These are phyloP conservation scores for Sarocladium oryzae DNA, from an alignment of 2,329 filamentous ascomycete genomes.

Conservation along the genomic window DNA sequence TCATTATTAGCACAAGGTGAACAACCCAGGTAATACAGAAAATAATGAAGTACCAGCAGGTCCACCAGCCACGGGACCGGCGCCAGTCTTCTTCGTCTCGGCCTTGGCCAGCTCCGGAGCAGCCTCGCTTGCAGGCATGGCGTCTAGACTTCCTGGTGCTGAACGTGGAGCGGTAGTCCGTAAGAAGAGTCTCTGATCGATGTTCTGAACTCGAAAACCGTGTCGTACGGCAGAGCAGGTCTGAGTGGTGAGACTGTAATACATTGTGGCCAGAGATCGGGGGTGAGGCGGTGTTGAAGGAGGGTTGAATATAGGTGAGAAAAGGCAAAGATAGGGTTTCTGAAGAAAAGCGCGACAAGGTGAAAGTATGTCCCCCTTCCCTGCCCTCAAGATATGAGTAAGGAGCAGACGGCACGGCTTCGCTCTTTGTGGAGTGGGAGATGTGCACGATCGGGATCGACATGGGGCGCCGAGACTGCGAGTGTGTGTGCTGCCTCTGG, in stretches of 20 bases:
- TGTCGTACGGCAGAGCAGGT: not conserved
- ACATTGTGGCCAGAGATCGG: not conserved
- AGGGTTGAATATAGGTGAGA: not conserved
- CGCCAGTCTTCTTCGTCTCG: conserved; percentile 1
- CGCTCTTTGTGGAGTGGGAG: no score
- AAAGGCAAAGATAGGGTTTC: no score
- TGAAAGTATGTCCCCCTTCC: no score
- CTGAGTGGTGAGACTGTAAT: not conserved
- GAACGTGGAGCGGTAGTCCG: not conserved
- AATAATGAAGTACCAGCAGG: not conserved
- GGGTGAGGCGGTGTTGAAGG: no score
- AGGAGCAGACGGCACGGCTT: no score
- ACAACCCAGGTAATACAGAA: no score
- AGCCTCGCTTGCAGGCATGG: conserved; percentile 4
- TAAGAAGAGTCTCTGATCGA: not conserved
- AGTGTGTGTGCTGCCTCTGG: no score
- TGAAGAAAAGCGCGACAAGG: no score
- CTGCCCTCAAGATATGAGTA: no score
- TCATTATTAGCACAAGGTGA: no score
- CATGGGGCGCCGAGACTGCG: no score
- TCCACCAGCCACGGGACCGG: conserved; percentile 7
- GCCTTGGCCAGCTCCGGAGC: conserved; percentile 8
- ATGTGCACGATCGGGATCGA: no score
- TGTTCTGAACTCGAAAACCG: not conserved
- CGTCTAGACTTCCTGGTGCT: not conserved